phyloP scores from a whole-genome alignment of 1,139 yeast genomes.

The Yamadazyma kanchanaburiensis region DNA sequence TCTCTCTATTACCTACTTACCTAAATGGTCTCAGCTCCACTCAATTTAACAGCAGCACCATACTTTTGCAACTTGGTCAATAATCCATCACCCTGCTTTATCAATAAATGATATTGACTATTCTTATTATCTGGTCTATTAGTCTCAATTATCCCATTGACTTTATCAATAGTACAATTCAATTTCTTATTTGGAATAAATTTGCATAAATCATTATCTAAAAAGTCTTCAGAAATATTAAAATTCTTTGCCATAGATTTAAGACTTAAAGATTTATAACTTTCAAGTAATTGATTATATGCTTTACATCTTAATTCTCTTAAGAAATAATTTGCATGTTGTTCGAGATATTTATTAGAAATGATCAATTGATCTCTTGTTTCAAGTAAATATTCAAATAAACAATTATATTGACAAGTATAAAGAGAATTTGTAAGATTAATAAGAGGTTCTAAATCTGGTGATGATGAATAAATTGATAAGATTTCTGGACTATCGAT shows the following conservation, averaged over 20 bases:
- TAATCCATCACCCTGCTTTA: slow-evolving; percentile 89
- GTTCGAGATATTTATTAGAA: slow-evolving; percentile 70
- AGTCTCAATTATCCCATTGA: slow-evolving; percentile 92
- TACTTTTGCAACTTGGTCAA: slow-evolving; percentile 94
- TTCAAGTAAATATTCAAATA: slow-evolving; percentile 74
- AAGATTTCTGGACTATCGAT: slow-evolving; percentile 94
- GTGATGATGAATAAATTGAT: slow-evolving; percentile 71
- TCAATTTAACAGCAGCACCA: slow-evolving; percentile 93
- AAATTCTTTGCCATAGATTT: slow-evolving; percentile 94
- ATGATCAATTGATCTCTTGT: slow-evolving; percentile 73
- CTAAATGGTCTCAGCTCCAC: slow-evolving; percentile 88
- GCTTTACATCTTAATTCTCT: slow-evolving; percentile 96
- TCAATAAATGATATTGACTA: slow-evolving; percentile 83
- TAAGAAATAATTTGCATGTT: slow-evolving; percentile 79
- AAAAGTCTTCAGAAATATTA: slow-evolving; percentile 80
- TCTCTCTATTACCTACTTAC: no score
- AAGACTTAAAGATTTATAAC: slow-evolving; percentile 85
- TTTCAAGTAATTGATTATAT: slow-evolving; percentile 88
- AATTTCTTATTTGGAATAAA: slow-evolving; percentile 91
- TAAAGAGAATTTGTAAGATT: slow-evolving; percentile 83
- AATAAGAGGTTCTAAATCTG: slow-evolving; percentile 75
- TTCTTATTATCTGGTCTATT: slow-evolving; percentile 96
- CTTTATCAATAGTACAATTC: slow-evolving; percentile 94
- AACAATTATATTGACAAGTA: slow-evolving; percentile 81
- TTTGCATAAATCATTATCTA: slow-evolving; percentile 78